Conservation (phyloP, 1,284 basidiomycete genomes). For the Omphalotus olearius region DNA sequence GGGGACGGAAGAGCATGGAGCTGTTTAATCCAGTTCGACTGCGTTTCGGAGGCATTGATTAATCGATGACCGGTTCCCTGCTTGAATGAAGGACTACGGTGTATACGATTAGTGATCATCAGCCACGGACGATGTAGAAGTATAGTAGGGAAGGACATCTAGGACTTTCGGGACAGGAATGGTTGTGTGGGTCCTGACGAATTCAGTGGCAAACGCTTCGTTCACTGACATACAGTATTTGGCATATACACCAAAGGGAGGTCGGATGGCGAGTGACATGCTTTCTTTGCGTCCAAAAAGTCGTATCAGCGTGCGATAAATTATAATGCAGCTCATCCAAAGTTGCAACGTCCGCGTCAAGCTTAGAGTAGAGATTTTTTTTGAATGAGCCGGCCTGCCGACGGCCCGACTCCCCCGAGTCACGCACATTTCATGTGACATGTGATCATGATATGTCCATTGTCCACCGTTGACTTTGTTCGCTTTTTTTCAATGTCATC, state of each 20-base stretch:
- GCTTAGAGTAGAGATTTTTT: no score
- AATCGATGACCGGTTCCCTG: not conserved
- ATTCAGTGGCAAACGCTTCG: slow-evolving; percentile 1
- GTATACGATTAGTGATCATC: not conserved
- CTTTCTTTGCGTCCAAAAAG: not conserved
- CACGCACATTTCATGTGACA: no score
- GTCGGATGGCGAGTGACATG: not conserved
- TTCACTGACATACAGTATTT: not conserved
- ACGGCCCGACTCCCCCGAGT: no score
- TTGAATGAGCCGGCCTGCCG: no score
- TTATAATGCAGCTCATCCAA: no score
- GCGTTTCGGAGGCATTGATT: not conserved
- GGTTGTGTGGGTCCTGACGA: not conserved
- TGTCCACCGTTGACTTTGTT: no score
- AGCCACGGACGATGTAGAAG: not conserved
- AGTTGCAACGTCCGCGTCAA: no score
- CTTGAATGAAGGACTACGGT: not conserved
- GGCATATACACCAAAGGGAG: not conserved
- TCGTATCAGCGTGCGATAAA: not conserved
- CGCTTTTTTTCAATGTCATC: no score
- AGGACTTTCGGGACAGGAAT: slow-evolving; percentile 3
- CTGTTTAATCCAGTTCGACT: not conserved
- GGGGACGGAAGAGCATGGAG: not conserved
- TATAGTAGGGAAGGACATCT: not conserved
- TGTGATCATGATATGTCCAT: no score